phyloP scores from a whole-genome alignment of 495 filamentous ascomycete species.

The Xylaria palmicola region DNA sequence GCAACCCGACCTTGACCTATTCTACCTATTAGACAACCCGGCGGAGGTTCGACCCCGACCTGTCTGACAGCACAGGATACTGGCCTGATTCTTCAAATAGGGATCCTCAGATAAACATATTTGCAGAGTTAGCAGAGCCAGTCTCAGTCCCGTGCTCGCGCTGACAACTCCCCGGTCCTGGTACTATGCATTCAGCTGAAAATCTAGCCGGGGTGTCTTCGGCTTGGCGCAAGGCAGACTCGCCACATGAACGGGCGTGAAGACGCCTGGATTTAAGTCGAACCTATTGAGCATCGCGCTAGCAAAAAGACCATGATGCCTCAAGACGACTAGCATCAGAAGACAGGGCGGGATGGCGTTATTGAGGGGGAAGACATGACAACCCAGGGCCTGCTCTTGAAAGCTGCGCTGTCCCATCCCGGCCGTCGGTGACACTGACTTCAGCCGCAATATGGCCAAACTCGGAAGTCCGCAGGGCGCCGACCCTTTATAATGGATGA shows the following conservation, averaged over 20 bases:
- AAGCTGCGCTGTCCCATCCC: not conserved
- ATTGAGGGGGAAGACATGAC: not conserved
- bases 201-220: not conserved
- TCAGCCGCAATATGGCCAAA: slow-evolving; percentile 9
- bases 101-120: not conserved
- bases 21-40: too few species aligned
- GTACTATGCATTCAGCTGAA: slow-evolving; percentile 10
- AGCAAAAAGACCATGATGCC: not conserved
- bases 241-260: not conserved
- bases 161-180: not conserved
- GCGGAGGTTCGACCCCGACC: too few species aligned
- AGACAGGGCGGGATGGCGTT: not conserved
- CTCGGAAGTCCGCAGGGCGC: not conserved
- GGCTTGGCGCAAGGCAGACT: slow-evolving; percentile 9
- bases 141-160: too few species aligned
- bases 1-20: too few species aligned
- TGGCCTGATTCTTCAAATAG: not conserved
- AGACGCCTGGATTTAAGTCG: not conserved
- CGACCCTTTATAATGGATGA: slow-evolving; percentile 1
- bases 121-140: not conserved
- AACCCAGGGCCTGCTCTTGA: not conserved
- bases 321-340: not conserved
- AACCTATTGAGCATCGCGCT: not conserved
- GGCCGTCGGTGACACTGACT: not conserved
- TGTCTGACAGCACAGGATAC: not conserved